Evolutionary conservation across 2,329 filamentous ascomycete genomes (phyloP).

Genomic region (Trichophyton verrucosum): DNA sequence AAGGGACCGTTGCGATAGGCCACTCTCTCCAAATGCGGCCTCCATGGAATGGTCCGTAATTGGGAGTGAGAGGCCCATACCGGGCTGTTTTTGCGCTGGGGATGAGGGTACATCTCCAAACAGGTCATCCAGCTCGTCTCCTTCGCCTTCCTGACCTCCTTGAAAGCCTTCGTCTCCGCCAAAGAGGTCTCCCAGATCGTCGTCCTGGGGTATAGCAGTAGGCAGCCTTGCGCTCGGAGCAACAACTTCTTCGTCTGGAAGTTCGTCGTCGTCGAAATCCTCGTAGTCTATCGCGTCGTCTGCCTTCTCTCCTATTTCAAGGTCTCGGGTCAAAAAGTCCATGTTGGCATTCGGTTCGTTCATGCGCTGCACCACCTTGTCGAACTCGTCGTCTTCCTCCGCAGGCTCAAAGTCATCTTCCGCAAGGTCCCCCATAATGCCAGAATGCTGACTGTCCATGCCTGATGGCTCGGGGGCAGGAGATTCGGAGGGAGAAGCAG

Average conservation of each 20-base stretch:
- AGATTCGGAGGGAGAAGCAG: not conserved
- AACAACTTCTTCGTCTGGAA: conserved; percentile 55
- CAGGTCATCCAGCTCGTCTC: conserved; percentile 36
- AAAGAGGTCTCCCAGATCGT: conserved; percentile 1
- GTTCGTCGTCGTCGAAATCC: conserved; percentile 82
- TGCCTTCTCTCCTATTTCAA: conserved; percentile 58
- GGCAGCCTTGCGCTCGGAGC: conserved; percentile 26
- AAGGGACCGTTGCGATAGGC: not conserved
- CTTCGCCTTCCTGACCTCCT: conserved; percentile 14
- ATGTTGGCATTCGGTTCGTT: conserved; percentile 24
- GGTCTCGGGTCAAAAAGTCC: conserved; percentile 30
- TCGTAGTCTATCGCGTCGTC: conserved; percentile 85
- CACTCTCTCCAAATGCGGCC: not conserved
- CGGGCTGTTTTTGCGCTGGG: conserved; percentile 22
- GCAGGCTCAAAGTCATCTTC: not conserved
- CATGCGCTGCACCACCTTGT: conserved; percentile 32
- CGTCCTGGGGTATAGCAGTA: conserved; percentile 27
- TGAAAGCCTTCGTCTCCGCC: conserved; percentile 4
- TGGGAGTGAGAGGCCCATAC: conserved; percentile 5
- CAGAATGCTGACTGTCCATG: not conserved
- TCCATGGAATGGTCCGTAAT: not conserved
- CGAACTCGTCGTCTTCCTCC: conserved; percentile 28
- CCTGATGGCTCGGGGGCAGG: not conserved
- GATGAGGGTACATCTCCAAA: conserved; percentile 35
- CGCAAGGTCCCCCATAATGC: not conserved